Percentiles rank a stretch among this genome's conserved stretches.
These are phyloP conservation scores for Heterobasidion irregulare DNA, from an alignment of 1,284 basidiomycete genomes.

Conservation along the genomic window DNA sequence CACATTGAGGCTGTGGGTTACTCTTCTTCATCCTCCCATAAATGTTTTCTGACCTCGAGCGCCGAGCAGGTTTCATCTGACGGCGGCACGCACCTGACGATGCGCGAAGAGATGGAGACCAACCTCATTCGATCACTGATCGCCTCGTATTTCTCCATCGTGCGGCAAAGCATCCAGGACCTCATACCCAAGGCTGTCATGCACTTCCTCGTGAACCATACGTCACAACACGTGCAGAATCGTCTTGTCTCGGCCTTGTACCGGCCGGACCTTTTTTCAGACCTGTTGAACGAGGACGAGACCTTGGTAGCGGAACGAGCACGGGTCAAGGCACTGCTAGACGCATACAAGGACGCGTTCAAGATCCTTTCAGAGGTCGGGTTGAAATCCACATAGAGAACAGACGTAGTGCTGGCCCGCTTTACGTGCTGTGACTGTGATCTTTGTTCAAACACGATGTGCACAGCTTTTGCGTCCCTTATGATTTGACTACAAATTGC, in stretches of 20 bases:
- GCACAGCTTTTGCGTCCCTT: not conserved
- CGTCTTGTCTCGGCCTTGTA: conserved; percentile 88
- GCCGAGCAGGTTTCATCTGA: conserved; percentile 48
- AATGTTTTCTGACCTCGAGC: not conserved
- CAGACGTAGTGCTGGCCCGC: not conserved
- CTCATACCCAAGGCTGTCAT: conserved; percentile 95
- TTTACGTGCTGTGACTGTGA: not conserved
- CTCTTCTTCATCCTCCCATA: conserved; percentile 1
- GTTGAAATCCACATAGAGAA: conserved; percentile 50
- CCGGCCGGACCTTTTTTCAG: conserved; percentile 83
- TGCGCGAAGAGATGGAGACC: conserved; percentile 94
- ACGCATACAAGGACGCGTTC: conserved; percentile 98
- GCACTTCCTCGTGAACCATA: conserved; percentile 94
- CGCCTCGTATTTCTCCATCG: conserved; percentile 92
- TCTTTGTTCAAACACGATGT: not conserved
- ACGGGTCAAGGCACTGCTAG: conserved; percentile 89
- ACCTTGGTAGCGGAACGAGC: conserved; percentile 88
- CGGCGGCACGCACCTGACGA: conserved; percentile 46
- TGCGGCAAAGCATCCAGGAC: conserved; percentile 95
- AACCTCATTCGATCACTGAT: conserved; percentile 92
- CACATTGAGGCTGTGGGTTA: conserved; percentile 85
- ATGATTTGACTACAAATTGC: no score
- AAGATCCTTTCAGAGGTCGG: conserved; percentile 76
- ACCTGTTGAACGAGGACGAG: conserved; percentile 94
- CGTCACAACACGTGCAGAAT: conserved; percentile 95